Base-by-base conservation (phyloP, 352 stramenopile species). In the Phytophthora europaea region DNA sequence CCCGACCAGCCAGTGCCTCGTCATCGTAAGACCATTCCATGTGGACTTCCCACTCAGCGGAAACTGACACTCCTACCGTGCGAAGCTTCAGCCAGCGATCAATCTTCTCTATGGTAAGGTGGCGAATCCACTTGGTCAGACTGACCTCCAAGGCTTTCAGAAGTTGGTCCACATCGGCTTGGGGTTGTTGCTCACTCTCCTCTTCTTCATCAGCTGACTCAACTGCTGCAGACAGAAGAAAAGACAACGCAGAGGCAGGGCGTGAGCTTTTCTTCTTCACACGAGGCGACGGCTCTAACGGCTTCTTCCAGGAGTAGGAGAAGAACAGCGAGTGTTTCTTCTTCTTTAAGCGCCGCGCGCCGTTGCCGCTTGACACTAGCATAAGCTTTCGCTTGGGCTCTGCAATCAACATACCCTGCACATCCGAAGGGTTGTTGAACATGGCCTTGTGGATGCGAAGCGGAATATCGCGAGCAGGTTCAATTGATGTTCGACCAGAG, bases 11-110 rank as follows among this genome's bases (percentile, higher is more conserved):
- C 10, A 97, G 70, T 59, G 90, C 85, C 77, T 96, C 88, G 53
- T 97, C 90, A 40, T 95, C 89, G 53, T 90, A 94, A 47, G 84
- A 81, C 90, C 90, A 97, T 73, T 94, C 86, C 38, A 97, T 76
- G 61, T 93, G 86, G 9, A 93, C 83, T 78, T 92, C 84, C 90
- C 90, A 97, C 12, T 94, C 88, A 4, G 79, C 57, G 38, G 87
- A 91, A 33, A 94, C 71, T 15, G 84, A 79, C 16, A 97, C 73
- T 22, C 84, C 81, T 15, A 97, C 84, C 15, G 84, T 87, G 7
- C 81, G 82, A 54, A 97, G 77, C 64, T 93, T 94, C 38, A 97
- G 73, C 87, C 86, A 95, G 5, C 79, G 83, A 55, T 89, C 85
- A 36, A 86, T 84, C 55, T 84, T 82, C 47, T 94, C 87, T 20